Evolutionary conservation across 2,329 filamentous ascomycete genomes (phyloP), one percentile per base, ranked within the genome.

Genomic region (Colletotrichum graminicola): DNA sequence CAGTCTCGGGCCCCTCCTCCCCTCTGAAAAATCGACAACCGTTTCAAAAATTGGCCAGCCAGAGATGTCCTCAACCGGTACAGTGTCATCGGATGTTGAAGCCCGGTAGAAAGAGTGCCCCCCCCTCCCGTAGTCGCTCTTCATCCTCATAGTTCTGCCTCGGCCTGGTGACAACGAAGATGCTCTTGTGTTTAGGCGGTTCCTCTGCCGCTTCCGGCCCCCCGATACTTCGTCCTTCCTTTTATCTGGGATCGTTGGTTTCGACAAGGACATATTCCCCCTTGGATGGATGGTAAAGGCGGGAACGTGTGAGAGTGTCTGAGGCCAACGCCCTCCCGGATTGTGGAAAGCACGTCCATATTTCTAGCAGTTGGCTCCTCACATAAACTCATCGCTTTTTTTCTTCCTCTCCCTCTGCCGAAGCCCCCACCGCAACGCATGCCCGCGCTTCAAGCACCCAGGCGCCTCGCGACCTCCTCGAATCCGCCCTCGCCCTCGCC

Each of bases 401-500:
- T 7, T 11, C 12, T 8, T 12, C 23, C 12, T 18, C 29, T 12
- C 51, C 29, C 29, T 12, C 51, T 6, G 8, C 18, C 10, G 5
- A 18, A 8, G 1, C 1, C 32, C 21, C 34, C 8, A 8, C 5
- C 26, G 16, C 16, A 32, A 21, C 6, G 1, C 7, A 52, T 11
- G n/a, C 32, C 21, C 21, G 5, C 34, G 34, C 16, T 34, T 72
- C 60, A 72, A 41, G 26, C 60, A 1, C 69, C 72, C 26, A 83
- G 66, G 56, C 74, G 74, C 56, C 75, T 65, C 16, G 78, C 78
- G 66, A 82, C 64, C 23, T 75, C 74, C 29, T 78, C 63, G 45
- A 83, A 76, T 0, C 82, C 82, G 1, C 74, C 75, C 41, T 81
- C 77, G 0, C 74, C 76, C 65, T 79, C 76, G 1, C 73, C 67